These are phyloP conservation scores for Escovopsis sp. DNA, from an alignment of 2,329 filamentous ascomycete genomes.

Conservation along the genomic window DNA sequence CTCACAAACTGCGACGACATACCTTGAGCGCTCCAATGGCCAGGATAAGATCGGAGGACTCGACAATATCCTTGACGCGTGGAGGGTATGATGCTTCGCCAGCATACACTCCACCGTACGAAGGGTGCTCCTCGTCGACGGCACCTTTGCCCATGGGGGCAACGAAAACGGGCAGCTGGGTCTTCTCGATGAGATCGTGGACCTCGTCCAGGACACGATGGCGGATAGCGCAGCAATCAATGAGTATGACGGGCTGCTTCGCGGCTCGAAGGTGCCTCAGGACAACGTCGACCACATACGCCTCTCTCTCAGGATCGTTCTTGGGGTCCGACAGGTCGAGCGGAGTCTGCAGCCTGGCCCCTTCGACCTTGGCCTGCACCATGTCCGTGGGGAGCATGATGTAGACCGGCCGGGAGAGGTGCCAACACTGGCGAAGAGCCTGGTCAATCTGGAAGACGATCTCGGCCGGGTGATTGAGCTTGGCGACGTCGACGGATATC, in stretches of 20 bases:
- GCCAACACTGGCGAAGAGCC: conserved; percentile 58
- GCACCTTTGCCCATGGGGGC: conserved; percentile 83
- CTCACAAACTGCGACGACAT: conserved; percentile 1
- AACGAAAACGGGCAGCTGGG: conserved; percentile 68
- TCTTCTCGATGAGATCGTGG: conserved; percentile 56
- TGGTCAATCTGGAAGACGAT: conserved; percentile 66
- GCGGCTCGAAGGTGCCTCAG: conserved; percentile 59
- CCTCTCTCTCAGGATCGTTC: conserved; percentile 58
- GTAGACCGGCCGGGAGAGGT: conserved; percentile 66
- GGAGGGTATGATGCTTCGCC: conserved; percentile 57
- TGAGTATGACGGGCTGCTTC: conserved; percentile 61
- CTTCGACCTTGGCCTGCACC: conserved; percentile 62
- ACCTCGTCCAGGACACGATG: conserved; percentile 61
- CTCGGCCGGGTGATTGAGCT: conserved; percentile 54
- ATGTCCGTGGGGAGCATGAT: conserved; percentile 74
- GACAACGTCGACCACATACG: conserved; percentile 71
- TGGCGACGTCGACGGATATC: conserved; percentile 57
- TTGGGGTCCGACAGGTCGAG: conserved; percentile 50
- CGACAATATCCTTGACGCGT: conserved; percentile 48
- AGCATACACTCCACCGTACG: conserved; percentile 73
- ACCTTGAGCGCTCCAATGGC: conserved; percentile 50
- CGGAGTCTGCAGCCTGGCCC: conserved; percentile 51
- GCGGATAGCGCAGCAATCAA: conserved; percentile 71
- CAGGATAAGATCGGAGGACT: conserved; percentile 56
- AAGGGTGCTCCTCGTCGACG: conserved; percentile 60